Base-by-base conservation (phyloP, 2,329 filamentous ascomycete genomes). In the Calonectria pseudoturangicola region DNA sequence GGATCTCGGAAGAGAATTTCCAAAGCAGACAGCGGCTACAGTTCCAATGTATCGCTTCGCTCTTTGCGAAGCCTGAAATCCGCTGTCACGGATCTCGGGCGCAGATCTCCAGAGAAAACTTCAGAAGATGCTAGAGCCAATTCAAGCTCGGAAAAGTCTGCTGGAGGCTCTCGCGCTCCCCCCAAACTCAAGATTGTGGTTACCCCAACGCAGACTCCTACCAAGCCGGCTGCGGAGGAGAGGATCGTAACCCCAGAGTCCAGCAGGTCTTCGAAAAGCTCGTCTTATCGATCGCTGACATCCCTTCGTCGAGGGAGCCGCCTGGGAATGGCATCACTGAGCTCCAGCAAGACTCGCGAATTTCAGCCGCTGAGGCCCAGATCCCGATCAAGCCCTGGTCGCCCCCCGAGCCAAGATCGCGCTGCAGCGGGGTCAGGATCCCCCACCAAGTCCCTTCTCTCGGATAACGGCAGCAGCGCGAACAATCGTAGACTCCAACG, bases 1-100 rank as follows among this genome's bases (percentile, higher is more conserved):
- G 81, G 76, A 16, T 84, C 86, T 1, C 83, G 83, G 18, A 87
- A 86, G 68, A 81, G 87, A 6, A 82, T 90, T n/a, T 86, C 87
- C 39, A 91, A 91, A 73, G 87, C 89, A 47, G 90, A 92, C 77
- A 92, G 90, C 30, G 90, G 90, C 18, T 92, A 92, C 76, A 89
- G 89, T 76, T 92, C 90, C 9, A 91, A 88, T 76, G 83, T 89
- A 5, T 92, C 91, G 15, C 80, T 91, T 21, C 86, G 88, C 47
- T 92, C 90, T 0, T 85, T 89, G n/a, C 81, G 80, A 30, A 84
- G 81, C 66, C 82, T 78, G 60, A 79, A 73, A 56, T 77, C 77
- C 28, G 72, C 73, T 16, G 73, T 71, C 33, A 76, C 71, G 33
- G 79, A 79, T 16, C 71, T 73, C 36, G 73, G 72, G 51, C 76